Conservation (phyloP, 1,284 basidiomycete genomes). For the Papiliotrema flavescens region DNA sequence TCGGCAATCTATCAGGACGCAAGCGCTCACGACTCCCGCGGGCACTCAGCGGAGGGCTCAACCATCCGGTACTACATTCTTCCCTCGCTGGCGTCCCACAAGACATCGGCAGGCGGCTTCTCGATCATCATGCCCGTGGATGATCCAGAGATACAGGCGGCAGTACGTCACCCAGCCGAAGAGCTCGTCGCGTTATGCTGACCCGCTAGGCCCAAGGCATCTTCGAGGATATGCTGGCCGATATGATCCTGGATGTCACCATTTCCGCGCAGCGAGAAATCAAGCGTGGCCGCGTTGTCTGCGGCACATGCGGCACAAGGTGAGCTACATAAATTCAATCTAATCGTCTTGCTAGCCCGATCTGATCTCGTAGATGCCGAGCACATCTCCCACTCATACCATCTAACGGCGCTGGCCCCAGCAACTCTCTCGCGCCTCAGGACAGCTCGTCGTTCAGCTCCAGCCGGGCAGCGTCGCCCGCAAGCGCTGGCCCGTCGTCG, state of each 20-base stretch:
- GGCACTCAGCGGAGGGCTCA: too few species aligned
- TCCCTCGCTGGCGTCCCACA: too few species aligned
- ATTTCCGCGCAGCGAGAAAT: constrained; percentile 43
- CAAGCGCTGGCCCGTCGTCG: constrained; percentile 3
- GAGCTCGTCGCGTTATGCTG: not conserved
- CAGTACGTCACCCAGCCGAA: constrained; percentile 5
- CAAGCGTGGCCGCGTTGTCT: constrained; percentile 33
- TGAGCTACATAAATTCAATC: constrained; percentile 9
- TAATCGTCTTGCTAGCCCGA: not conserved
- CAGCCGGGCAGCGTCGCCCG: constrained; percentile 16
- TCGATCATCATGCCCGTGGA: not conserved
- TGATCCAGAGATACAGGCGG: constrained; percentile 10
- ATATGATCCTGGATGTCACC: constrained; percentile 31
- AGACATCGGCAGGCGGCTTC: too few species aligned
- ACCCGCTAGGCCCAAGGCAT: constrained; percentile 26
- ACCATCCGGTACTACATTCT: too few species aligned
- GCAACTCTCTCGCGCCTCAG: constrained; percentile 2
- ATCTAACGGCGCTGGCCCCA: constrained; percentile 1
- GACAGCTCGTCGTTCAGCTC: not conserved
- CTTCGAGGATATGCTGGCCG: constrained; percentile 36
- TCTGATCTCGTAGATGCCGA: constrained; percentile 11
- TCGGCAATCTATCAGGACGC: not conserved
- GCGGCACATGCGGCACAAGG: constrained; percentile 39
- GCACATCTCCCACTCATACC: constrained; percentile 11
- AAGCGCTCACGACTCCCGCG: too few species aligned